Conservation (phyloP, 1,284 basidiomycete species). For the Tilletiopsis washingtonensis region DNA sequence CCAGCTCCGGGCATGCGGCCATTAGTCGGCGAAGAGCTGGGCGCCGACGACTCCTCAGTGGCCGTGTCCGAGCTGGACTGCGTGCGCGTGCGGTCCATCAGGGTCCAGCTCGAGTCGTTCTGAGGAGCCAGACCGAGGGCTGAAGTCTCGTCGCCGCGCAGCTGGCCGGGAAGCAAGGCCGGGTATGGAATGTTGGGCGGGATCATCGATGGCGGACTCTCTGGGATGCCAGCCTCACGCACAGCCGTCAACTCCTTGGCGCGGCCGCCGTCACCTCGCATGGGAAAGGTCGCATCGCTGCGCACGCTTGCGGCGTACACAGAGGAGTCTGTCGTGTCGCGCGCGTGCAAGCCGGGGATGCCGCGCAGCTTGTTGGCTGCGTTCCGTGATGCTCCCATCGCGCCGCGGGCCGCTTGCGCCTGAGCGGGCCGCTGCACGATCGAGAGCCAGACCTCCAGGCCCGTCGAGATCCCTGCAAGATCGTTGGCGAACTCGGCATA, state of each 20-base stretch:
- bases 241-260: conserved; percentile 25
- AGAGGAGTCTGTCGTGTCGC: background rate
- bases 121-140: too few species aligned
- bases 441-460: conserved; percentile 30
- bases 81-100: too few species aligned
- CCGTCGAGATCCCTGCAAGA: conserved; percentile 19
- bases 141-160: too few species aligned
- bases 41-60: too few species aligned
- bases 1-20: too few species aligned
- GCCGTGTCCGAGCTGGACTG: too few species aligned
- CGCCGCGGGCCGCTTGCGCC: background rate
- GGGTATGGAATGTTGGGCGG: conserved; percentile 30
- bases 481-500: conserved; percentile 37
- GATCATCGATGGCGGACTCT: conserved; percentile 13
- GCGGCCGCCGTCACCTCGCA: conserved; percentile 36
- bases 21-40: too few species aligned
- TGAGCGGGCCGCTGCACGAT: conserved; percentile 6
- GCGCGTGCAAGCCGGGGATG: background rate
- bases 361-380: background rate
- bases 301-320: conserved; percentile 33
- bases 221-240: conserved; percentile 14
- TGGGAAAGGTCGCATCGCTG: conserved; percentile 38
- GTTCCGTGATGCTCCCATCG: background rate
- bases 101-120: too few species aligned
- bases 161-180: too few species aligned